phyloP scores from a whole-genome alignment of 768 basidiomycete genomes.

The Auriculariales sp. region DNA sequence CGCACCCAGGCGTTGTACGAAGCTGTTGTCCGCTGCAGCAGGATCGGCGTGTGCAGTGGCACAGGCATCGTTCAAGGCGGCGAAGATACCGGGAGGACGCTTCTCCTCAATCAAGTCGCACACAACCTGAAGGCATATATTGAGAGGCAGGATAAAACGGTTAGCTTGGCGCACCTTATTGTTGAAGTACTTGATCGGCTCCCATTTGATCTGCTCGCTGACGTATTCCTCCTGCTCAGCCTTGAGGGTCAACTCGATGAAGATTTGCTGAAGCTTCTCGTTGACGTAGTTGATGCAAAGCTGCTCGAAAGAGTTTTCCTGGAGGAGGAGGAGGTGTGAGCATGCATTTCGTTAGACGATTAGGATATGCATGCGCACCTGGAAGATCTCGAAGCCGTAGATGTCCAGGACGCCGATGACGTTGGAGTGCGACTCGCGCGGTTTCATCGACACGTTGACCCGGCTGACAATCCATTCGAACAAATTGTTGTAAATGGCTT shows the following conservation, averaged over 20 bases:
- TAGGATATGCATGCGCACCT: slow-evolving; percentile 29
- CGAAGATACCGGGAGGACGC: slow-evolving; percentile 92
- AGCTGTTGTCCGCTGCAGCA: slow-evolving; percentile 88
- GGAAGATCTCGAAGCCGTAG: slow-evolving; percentile 98
- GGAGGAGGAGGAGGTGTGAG: slow-evolving; percentile 5
- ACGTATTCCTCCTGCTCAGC: slow-evolving; percentile 99
- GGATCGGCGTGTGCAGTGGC: slow-evolving; percentile 98
- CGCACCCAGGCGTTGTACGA: slow-evolving; percentile 76
- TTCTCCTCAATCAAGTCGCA: slow-evolving; percentile 97
- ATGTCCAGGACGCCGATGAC: slow-evolving; percentile 96
- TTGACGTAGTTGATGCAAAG: slow-evolving; percentile 99
- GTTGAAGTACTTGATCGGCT: slow-evolving; percentile 97
- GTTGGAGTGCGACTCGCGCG: slow-evolving; percentile 54
- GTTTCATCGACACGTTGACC: slow-evolving; percentile 93
- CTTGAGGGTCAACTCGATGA: slow-evolving; percentile 96
- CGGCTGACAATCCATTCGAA: slow-evolving; percentile 99
- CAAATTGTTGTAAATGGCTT: slow-evolving; percentile 94
- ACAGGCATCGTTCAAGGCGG: slow-evolving; percentile 96
- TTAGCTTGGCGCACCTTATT: slow-evolving; percentile 39
- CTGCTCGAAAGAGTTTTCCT: slow-evolving; percentile 95
- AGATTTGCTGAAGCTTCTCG: slow-evolving; percentile 98
- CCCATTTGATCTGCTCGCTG: slow-evolving; percentile 97
- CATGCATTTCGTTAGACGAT: neutral
- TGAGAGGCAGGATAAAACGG: neutral
- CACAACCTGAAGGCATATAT: slow-evolving; percentile 39